Conservation (phyloP, 768 basidiomycete species). For the Hericium alpestre region DNA sequence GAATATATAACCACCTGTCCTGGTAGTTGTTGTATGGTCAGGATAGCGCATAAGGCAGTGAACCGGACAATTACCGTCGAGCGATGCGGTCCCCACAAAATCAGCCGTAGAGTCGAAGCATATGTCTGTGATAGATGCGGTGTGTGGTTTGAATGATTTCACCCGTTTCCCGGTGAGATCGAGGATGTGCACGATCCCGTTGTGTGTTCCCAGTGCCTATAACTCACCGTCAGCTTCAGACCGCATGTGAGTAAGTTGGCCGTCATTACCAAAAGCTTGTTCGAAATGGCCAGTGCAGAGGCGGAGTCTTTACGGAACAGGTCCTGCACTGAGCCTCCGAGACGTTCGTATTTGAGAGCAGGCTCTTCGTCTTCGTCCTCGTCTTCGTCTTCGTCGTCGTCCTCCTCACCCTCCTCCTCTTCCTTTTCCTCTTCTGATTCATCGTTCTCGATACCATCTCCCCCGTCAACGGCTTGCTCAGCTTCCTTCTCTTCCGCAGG, state of each 20-base stretch:
- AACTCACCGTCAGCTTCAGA: neutral
- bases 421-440: constrained; percentile 16
- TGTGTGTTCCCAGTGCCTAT: constrained; percentile 87
- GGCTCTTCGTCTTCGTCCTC: constrained; percentile 86
- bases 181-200: constrained; percentile 83
- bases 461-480: neutral
- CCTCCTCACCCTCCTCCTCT: constrained; percentile 34
- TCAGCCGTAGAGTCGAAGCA: constrained; percentile 76
- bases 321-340: constrained; percentile 62
- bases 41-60: neutral
- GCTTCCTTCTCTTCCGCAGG: neutral
- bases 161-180: constrained; percentile 69
- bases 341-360: constrained; percentile 80
- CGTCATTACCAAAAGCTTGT: constrained; percentile 55
- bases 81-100: constrained; percentile 84
- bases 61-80: constrained; percentile 63
- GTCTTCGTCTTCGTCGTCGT: constrained; percentile 44
- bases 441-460: neutral
- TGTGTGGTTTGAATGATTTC: constrained; percentile 85
- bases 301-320: constrained; percentile 84
- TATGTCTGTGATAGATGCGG: constrained; percentile 79
- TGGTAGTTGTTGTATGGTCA: constrained; percentile 24
- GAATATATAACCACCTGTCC: constrained; percentile 89
- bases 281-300: constrained; percentile 68
- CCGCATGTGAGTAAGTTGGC: neutral